phyloP scores from a whole-genome alignment of 139 green algal genomes.

The Nannochloris sp. region DNA sequence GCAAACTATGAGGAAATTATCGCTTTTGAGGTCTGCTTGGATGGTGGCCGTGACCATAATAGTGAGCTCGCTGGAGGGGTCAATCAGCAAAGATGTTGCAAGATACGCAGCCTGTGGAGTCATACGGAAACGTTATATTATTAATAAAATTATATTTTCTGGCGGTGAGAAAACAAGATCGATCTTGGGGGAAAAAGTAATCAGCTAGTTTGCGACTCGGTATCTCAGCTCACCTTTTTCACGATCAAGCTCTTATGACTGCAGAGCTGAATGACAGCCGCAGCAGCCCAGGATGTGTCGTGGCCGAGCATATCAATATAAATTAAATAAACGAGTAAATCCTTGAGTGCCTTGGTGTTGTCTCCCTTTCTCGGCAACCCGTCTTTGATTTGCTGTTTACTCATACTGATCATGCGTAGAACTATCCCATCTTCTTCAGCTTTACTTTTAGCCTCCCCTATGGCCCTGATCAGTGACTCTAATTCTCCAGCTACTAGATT shows the following conservation, averaged over 20 bases:
- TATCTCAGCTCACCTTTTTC: conserved; percentile 49
- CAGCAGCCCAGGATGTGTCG: conserved; percentile 85
- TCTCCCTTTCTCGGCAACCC: conserved; percentile 54
- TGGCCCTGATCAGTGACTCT: conserved; percentile 46
- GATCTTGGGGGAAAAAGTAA: neutral
- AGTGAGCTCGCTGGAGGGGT: conserved; percentile 82
- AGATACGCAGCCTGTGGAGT: conserved; percentile 81
- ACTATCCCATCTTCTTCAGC: conserved; percentile 81
- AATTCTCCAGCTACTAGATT: conserved; percentile 40
- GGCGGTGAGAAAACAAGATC: neutral
- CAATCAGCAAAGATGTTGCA: conserved; percentile 81
- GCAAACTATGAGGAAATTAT: conserved; percentile 84
- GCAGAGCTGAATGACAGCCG: conserved; percentile 75
- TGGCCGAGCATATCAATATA: conserved; percentile 99
- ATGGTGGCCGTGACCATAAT: conserved; percentile 96
- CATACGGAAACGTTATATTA: neutral
- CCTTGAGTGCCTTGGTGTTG: conserved; percentile 55
- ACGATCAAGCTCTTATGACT: conserved; percentile 50
- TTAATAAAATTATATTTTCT: neutral
- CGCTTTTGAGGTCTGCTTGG: conserved; percentile 80
- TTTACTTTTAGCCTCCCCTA: conserved; percentile 72
- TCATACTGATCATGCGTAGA: conserved; percentile 65
- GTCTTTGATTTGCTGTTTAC: conserved; percentile 64
- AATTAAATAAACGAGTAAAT: conserved; percentile 86
- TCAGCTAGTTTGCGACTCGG: neutral